phyloP scores from a whole-genome alignment of 2,329 filamentous ascomycete genomes.

The Sporothrix brunneoviolacea region DNA sequence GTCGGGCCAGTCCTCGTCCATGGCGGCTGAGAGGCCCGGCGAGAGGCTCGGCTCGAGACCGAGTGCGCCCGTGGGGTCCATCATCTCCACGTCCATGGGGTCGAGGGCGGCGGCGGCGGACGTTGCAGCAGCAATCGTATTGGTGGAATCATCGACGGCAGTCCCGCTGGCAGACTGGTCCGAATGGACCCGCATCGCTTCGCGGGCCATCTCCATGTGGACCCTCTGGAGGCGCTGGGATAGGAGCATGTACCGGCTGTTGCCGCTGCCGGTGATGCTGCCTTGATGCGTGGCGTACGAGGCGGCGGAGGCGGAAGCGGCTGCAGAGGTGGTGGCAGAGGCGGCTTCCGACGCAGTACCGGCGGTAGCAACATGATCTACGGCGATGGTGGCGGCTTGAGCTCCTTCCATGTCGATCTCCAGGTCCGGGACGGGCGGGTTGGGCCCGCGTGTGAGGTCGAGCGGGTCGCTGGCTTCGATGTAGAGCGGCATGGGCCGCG shows the following conservation, averaged over 20 bases:
- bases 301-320: neutral
- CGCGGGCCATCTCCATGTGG: constrained; percentile 5
- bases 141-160: neutral
- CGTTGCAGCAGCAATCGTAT: neutral
- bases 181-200: neutral
- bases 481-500: neutral
- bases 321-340: neutral
- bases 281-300: neutral
- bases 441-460: no score
- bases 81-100: neutral
- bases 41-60: neutral
- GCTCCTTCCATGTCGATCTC: neutral
- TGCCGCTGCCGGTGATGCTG: neutral
- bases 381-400: neutral
- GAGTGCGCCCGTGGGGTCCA: neutral
- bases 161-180: neutral
- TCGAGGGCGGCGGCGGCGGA: neutral
- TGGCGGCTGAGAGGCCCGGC: neutral
- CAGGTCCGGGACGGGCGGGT: neutral
- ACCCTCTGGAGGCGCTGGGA: neutral
- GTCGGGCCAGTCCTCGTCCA: constrained; percentile 18
- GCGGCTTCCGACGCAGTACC: neutral
- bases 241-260: neutral
- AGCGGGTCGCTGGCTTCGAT: constrained; percentile 11
- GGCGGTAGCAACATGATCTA: neutral